Evolutionary conservation across 345 rosid genomes (phyloP), one percentile per base, ranked within the genome.

Genomic region (Hypericum androsaemum): DNA sequence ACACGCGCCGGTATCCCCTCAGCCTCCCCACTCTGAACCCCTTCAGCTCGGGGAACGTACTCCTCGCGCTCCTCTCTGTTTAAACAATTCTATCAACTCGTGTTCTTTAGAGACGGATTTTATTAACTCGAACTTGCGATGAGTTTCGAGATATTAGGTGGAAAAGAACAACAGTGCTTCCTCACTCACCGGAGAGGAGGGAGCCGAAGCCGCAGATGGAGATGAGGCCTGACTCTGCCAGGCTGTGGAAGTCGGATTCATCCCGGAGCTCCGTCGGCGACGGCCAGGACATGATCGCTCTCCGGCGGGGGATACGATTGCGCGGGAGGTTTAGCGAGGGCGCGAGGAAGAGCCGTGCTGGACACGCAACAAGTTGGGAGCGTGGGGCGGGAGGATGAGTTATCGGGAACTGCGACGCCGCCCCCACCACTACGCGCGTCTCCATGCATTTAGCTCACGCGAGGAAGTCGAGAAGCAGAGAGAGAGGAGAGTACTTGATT

Each of bases 151-250:
- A n/a, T n/a, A n/a, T n/a, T n/a, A n/a, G n/a, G n/a, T n/a, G n/a
- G n/a, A n/a, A n/a, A n/a, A n/a, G 32, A 22, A 22, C 1, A 22
- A 22, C 32, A 22, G n/a, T n/a, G n/a, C n/a, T n/a, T n/a, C n/a
- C n/a, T n/a, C 44, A 57, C 72, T 42, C 37, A 76, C 97, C 85
- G 13, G 98, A 90, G 66, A 90, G 96, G 44, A 90, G 94, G 60
- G 96, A 90, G 43, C 96, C 95, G 74, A 90, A 90, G 66, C 98
- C 98, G 65, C 89, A 68, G 53, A 90, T 76, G 53, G 98, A 87
- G 65, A 90, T 80, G 60, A 58, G 78, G 40, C 83, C 88, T n/a
- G 66, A 64, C 48, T 88, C 69, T 2, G 86, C 51, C 32, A 82
- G 22, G 47, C 64, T 73, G 43, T 61, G 68, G 56, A 87, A 87